Percentiles rank a stretch among this genome's conserved stretches.
Evolutionary conservation across 148 eudicot genomes (phyloP).

Genomic region (Camellia granthamiana): DNA sequence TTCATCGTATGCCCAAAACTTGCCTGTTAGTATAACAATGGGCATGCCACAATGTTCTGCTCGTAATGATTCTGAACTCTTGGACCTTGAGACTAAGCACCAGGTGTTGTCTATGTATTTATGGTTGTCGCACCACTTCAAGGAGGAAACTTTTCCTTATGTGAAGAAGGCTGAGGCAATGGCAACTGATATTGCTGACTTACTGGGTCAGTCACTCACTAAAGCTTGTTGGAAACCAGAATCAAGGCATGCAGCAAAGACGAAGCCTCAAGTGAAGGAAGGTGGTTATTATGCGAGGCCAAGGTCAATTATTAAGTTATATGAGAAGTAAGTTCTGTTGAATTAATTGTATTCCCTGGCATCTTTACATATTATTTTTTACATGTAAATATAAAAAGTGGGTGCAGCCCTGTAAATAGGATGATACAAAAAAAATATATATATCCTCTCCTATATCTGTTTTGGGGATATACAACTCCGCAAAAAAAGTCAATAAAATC

Average conservation of each 20-base stretch:
- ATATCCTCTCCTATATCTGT: too few species aligned
- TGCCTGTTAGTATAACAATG: slow-evolving; percentile 91
- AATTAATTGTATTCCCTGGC: slow-evolving; percentile 8
- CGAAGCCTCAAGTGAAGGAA: slow-evolving; percentile 46
- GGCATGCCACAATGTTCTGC: slow-evolving; percentile 86
- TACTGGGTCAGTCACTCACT: slow-evolving; percentile 72
- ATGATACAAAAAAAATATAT: too few species aligned
- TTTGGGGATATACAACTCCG: too few species aligned
- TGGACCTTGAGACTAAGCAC: slow-evolving; percentile 95
- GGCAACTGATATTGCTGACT: slow-evolving; percentile 81
- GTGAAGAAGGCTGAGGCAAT: slow-evolving; percentile 78
- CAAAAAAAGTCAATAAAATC: too few species aligned
- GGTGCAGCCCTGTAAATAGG: too few species aligned
- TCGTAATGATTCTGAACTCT: slow-evolving; percentile 78
- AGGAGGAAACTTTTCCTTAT: slow-evolving; percentile 74
- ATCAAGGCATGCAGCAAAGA: slow-evolving; percentile 51
- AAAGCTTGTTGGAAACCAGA: slow-evolving; percentile 89
- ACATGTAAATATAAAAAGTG: too few species aligned
- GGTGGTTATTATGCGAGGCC: slow-evolving; percentile 71
- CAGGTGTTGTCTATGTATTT: slow-evolving; percentile 91
- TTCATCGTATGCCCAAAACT: slow-evolving; percentile 58
- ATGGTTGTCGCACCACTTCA: slow-evolving; percentile 91
- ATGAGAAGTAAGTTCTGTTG: slow-evolving; percentile 47
- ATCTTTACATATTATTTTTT: not conserved
- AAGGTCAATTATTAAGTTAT: slow-evolving; percentile 49